These are phyloP conservation scores for Phaeosphaeriaceae sp. DNA, from an alignment of 2,329 filamentous ascomycete species.

Conservation along the genomic window DNA sequence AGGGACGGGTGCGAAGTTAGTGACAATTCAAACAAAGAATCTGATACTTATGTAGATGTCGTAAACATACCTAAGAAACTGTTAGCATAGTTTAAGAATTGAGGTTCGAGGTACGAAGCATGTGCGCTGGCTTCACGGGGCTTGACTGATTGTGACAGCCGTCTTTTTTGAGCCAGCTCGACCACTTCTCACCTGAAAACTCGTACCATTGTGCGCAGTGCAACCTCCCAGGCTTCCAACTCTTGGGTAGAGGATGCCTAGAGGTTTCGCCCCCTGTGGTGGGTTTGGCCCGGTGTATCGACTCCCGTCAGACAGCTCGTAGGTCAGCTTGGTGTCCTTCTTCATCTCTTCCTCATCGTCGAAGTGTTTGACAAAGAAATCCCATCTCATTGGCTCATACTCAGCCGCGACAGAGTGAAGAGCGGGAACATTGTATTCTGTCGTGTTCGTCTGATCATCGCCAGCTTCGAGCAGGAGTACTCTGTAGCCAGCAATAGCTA, in stretches of 20 bases:
- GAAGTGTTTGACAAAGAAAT: conserved; percentile 69
- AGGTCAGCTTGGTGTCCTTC: conserved; percentile 65
- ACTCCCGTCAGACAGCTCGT: conserved; percentile 23
- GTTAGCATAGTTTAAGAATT: too few species aligned
- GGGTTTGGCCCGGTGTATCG: conserved; percentile 62
- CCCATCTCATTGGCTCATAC: conserved; percentile 64
- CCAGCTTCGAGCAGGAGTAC: conserved; percentile 67
- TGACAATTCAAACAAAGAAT: too few species aligned
- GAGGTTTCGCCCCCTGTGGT: conserved; percentile 58
- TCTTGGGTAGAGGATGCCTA: conserved; percentile 66
- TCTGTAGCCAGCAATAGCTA: conserved; percentile 64
- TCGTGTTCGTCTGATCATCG: conserved; percentile 60
- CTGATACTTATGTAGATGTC: too few species aligned
- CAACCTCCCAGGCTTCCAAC: conserved; percentile 64
- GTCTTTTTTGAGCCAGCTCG: too few species aligned
- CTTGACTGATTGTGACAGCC: too few species aligned
- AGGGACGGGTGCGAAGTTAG: too few species aligned
- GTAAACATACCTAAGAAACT: too few species aligned
- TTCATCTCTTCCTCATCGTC: conserved; percentile 58
- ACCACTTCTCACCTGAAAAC: too few species aligned
- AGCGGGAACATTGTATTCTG: conserved; percentile 61
- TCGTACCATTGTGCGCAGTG: conserved; percentile 68
- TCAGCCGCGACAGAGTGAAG: conserved; percentile 63
- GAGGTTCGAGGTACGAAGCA: too few species aligned
- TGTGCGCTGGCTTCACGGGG: too few species aligned